Evolutionary conservation across 345 rosid species (phyloP).

Genomic region (Dipteronia dyeriana): DNA sequence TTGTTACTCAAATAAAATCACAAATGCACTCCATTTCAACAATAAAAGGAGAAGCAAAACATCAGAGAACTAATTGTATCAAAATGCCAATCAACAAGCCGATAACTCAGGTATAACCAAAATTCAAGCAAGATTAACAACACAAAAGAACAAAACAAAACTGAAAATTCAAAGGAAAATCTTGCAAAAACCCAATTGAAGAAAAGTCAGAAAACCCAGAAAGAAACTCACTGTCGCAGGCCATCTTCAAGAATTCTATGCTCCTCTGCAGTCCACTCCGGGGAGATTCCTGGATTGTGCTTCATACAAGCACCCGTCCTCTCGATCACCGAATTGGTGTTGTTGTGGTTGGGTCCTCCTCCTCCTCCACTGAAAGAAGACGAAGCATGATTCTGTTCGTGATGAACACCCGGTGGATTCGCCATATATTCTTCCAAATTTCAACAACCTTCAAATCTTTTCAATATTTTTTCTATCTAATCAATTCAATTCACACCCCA

Average conservation of each 20-base stretch:
- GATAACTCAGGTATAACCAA: no score
- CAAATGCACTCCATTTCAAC: background rate
- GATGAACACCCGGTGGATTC: conserved; percentile 55
- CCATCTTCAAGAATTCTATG: conserved; percentile 56
- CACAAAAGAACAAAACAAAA: background rate
- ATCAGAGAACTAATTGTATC: background rate
- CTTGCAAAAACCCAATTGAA: background rate
- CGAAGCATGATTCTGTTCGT: conserved; percentile 36
- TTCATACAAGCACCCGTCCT: conserved; percentile 36
- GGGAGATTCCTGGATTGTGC: conserved; percentile 67
- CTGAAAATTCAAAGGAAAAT: conserved; percentile 1
- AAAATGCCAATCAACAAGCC: background rate
- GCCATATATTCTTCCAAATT: conserved; percentile 35
- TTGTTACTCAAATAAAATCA: background rate
- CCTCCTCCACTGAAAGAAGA: conserved; percentile 40
- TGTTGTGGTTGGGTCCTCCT: conserved; percentile 30
- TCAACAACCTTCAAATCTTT: background rate
- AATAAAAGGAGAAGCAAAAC: background rate
- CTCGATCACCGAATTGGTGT: conserved; percentile 31
- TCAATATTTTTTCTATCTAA: background rate
- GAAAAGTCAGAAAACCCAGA: background rate
- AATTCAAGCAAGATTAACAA: background rate
- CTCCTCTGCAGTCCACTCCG: conserved; percentile 59
- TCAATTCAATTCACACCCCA: background rate
- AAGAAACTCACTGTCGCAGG: conserved; percentile 40